Evolutionary conservation across 129 eudicot species (phyloP).

Genomic region (Lactuca saligna): DNA sequence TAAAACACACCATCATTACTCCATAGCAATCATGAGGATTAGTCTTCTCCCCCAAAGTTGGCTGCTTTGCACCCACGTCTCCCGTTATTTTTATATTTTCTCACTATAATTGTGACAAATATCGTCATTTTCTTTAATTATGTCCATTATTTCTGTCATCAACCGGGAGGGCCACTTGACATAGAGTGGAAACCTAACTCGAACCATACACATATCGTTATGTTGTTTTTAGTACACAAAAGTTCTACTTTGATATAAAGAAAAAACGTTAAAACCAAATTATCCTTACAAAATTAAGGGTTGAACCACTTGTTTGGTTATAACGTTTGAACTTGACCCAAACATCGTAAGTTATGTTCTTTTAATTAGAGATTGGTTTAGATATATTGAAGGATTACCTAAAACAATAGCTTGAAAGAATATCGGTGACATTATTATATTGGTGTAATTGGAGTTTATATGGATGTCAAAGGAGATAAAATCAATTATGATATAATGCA

Average conservation of each 20-base stretch:
- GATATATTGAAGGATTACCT: too few relatives aligned
- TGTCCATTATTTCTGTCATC: not conserved
- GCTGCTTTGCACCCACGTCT: conserved; percentile 1
- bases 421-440: too few relatives aligned
- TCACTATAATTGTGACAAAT: not conserved
- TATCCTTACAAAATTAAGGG: not conserved
- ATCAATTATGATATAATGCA: too few relatives aligned
- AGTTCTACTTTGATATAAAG: not conserved
- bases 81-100: not conserved
- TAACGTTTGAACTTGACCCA: not conserved
- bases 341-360: not conserved
- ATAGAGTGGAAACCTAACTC: not conserved
- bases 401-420: too few relatives aligned
- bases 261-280: not conserved
- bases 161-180: not conserved
- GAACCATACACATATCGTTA: not conserved
- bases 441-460: too few relatives aligned
- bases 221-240: not conserved
- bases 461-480: too few relatives aligned
- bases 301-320: not conserved
- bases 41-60: not conserved
- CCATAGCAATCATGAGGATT: not conserved
- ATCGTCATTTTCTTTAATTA: not conserved
- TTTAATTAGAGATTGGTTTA: not conserved
- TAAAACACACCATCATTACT: not conserved